Conservation (phyloP, 331 rosid genomes). For the Ulmus americana region DNA sequence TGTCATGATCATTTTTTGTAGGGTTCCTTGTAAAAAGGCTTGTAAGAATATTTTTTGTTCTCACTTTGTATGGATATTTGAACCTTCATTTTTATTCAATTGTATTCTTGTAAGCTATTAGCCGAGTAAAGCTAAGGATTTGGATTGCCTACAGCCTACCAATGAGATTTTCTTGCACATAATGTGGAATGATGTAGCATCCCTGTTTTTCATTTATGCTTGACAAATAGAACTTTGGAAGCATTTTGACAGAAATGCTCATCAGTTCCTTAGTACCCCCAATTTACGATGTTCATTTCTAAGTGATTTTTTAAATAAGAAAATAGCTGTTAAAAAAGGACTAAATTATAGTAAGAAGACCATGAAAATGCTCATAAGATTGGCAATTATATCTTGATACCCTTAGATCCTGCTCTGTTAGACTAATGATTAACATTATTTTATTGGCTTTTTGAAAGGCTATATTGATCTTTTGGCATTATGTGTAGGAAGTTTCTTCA, state of each 20-base stretch:
- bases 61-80: neutral
- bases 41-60: neutral
- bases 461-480: slow-evolving; percentile 30
- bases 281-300: neutral
- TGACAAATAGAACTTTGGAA: neutral
- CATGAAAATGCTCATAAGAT: neutral
- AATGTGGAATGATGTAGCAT: neutral
- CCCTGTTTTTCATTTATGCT: neutral
- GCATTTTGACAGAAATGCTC: neutral
- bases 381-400: neutral
- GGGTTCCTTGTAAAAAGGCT: neutral
- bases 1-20: neutral
- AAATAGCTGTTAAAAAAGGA: neutral
- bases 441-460: slow-evolving; percentile 6
- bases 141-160: neutral
- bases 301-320: slow-evolving; percentile 3
- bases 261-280: neutral
- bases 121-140: neutral
- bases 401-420: slow-evolving; percentile 15
- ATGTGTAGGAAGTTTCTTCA: slow-evolving; percentile 74
- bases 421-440: slow-evolving; percentile 8
- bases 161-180: neutral
- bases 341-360: neutral
- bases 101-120: neutral
- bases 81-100: neutral